Percentiles rank a stretch among this genome's conserved stretches.
Evolutionary conservation across 495 filamentous ascomycete genomes (phyloP).

Genomic region (Mytilinidion resinicola): DNA sequence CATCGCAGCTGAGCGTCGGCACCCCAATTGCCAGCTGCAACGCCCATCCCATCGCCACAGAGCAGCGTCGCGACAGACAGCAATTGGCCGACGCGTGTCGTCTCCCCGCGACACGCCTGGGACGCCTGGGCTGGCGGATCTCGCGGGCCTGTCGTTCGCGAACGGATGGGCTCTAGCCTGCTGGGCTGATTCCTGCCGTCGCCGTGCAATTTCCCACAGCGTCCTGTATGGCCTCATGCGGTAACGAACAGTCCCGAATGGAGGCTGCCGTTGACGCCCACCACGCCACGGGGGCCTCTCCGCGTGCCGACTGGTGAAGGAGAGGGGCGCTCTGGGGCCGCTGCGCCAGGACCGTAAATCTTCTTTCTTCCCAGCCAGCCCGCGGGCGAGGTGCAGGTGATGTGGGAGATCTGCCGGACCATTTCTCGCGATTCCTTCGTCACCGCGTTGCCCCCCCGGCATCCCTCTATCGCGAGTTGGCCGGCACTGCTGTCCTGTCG

Average conservation of each 20-base stretch:
- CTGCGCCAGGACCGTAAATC: too few relatives aligned
- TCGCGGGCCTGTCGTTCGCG: neutral
- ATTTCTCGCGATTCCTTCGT: too few relatives aligned
- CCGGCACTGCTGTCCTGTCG: too few relatives aligned
- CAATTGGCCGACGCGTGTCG: neutral
- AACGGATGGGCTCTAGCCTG: neutral
- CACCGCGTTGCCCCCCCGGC: too few relatives aligned
- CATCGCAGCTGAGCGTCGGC: neutral
- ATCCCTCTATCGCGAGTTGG: too few relatives aligned
- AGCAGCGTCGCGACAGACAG: neutral
- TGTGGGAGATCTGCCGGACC: too few relatives aligned
- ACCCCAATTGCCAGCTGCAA: neutral
- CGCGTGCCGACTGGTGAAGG: neutral
- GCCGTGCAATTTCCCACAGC: neutral
- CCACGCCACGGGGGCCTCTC: neutral
- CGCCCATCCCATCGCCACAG: neutral
- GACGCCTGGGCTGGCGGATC: neutral
- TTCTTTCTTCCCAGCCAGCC: too few relatives aligned
- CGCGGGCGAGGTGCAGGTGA: too few relatives aligned
- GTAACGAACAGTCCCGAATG: neutral
- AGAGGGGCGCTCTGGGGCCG: neutral
- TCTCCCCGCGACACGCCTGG: neutral
- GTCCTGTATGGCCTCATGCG: neutral
- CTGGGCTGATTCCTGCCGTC: neutral
- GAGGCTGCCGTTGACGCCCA: neutral